A percentile compares a stretch with the other conserved stretches of the same genome.
Evolutionary conservation across 225 moss, liverwort and hornwort genomes (phyloP).

Genomic region (Anthoceros angustus): DNA sequence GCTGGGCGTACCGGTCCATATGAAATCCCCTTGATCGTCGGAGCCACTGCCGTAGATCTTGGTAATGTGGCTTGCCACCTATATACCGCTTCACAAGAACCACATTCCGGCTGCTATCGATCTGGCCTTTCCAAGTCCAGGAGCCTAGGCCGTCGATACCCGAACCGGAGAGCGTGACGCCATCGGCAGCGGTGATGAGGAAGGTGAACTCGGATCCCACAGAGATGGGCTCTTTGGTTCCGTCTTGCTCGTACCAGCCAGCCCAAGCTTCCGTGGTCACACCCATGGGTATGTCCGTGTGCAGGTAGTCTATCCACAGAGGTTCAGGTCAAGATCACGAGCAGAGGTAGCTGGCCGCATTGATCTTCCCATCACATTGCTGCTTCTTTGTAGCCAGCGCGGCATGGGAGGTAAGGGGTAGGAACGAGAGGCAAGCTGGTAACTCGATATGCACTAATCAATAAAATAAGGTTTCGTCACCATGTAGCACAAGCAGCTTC

Average conservation of each 20-base stretch:
- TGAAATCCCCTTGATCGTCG: slow-evolving; percentile 1
- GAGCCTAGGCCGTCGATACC: neutral
- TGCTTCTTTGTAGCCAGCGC: neutral
- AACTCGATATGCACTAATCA: neutral
- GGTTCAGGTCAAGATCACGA: neutral
- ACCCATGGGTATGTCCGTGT: neutral
- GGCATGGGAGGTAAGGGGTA: neutral
- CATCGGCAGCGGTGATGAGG: neutral
- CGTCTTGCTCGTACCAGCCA: slow-evolving; percentile 1
- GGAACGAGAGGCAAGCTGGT: neutral
- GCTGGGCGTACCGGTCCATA: neutral
- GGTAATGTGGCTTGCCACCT: neutral
- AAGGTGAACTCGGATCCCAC: neutral
- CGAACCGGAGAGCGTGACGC: slow-evolving; percentile 1
- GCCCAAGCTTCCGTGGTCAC: slow-evolving; percentile 3
- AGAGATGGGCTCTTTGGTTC: neutral
- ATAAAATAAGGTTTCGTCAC: neutral
- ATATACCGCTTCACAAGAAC: neutral
- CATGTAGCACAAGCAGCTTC: neutral
- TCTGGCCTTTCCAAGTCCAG: slow-evolving; percentile 1
- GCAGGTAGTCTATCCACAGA: neutral
- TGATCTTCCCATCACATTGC: neutral
- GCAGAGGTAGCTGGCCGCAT: neutral
- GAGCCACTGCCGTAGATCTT: neutral
- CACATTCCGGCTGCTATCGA: neutral